Evolutionary conservation across 2,329 filamentous ascomycete genomes (phyloP), one percentile per base, ranked within the genome.

Genomic region (Scedosporium aurantiacum): DNA sequence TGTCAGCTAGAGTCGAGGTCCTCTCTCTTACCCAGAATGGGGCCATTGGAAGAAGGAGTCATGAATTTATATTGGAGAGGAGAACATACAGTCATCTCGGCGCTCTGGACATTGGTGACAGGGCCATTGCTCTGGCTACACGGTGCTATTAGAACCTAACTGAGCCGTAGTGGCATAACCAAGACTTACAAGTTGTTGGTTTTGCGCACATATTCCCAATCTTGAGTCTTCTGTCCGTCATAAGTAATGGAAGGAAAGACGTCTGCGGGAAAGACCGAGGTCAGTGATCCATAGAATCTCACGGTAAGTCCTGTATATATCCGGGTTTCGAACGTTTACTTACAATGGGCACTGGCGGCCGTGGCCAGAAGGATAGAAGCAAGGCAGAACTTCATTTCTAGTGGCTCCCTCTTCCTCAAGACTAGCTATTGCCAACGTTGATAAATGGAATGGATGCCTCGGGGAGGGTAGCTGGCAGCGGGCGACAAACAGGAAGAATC

Each of bases 161-260:
- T 16, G 25, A 14, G 45, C 16, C 14, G 16, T 21, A 14, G 12
- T 21, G 37, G 16, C 23, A 21, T 23, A 18, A 27, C 23, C 7
- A 16, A 40, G 10, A 60, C 60, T 61, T 56, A 61, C 60, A 43
- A 80, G 70, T 80, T 80, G 57, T 75, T 73, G 8, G 78, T 79
- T 65, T 76, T 75, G 25, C 78, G 73, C 55, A 80, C 74, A 50
- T 75, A 73, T 56, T 75, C 73, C 79, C 79, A 81, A 67, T 79
- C 76, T 54, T 60, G 64, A 0, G 72, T 73, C 57, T 67, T 66
- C 23, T 63, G 64, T 43, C 71, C 67, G 45, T 67, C 66, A 6
- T 72, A 70, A 45, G 70, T 67, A n/a, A 76, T 69, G 58, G 72
- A 73, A 8, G 75, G 75, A 67, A 78, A 77, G 54, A 72, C 73